Evolutionary conservation across 345 rosid species (phyloP).

Genomic region (Heritiera littoralis): DNA sequence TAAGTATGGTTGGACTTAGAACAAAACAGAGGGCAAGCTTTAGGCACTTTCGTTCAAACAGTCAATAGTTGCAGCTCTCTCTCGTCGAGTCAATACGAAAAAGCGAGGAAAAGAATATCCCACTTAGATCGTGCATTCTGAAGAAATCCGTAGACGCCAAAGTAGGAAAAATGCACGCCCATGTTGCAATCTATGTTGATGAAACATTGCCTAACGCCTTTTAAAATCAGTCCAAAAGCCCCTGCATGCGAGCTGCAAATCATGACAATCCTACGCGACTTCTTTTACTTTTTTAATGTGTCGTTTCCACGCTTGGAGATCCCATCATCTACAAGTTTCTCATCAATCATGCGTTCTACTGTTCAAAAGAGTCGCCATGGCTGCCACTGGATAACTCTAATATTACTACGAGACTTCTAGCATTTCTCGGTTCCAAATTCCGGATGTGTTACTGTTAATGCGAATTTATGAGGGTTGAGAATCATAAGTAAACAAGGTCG

Average conservation of each 20-base stretch:
- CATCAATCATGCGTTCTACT: neutral
- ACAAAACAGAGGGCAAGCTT: neutral
- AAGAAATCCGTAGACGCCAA: constrained; percentile 15
- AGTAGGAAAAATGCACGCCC: neutral
- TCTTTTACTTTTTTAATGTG: neutral
- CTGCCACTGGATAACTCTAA: neutral
- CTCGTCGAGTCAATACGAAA: neutral
- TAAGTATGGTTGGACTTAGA: neutral
- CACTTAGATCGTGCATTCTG: neutral
- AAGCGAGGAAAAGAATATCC: neutral
- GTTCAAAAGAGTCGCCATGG: neutral
- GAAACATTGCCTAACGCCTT: neutral
- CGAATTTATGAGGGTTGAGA: no score
- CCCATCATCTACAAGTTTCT: neutral
- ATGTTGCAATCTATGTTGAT: neutral
- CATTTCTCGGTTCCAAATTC: neutral
- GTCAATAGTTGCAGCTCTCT: neutral
- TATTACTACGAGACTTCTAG: neutral
- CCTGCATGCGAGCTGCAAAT: neutral
- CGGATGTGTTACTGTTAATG: no score
- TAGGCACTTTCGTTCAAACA: neutral
- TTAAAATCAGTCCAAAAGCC: neutral
- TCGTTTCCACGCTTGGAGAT: neutral
- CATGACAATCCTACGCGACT: neutral
- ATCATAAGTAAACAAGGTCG: neutral